Conservation (phyloP, 1,284 basidiomycete genomes). For the Megacollybia platyphylla region DNA sequence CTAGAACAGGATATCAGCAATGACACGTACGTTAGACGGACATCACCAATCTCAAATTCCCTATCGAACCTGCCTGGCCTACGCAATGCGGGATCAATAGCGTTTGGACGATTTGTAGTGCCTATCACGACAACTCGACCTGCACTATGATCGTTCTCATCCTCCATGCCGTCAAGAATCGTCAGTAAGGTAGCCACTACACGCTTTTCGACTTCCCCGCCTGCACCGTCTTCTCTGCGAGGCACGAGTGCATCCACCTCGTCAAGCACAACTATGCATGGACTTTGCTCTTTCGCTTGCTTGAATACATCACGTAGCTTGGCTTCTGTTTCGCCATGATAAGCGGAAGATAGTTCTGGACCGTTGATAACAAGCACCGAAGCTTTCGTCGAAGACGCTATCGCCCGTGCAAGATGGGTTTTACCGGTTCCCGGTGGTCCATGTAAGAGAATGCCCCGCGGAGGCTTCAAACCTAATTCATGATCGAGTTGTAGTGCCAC, state of each 20-base stretch:
- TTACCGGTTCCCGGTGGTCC: constrained; percentile 94
- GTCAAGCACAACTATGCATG: constrained; percentile 90
- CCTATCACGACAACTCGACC: constrained; percentile 86
- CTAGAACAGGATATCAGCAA: constrained; percentile 24
- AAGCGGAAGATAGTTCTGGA: constrained; percentile 88
- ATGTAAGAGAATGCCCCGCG: constrained; percentile 81
- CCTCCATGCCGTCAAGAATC: constrained; percentile 88
- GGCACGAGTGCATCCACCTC: constrained; percentile 96
- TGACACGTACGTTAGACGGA: neutral
- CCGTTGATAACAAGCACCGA: constrained; percentile 87
- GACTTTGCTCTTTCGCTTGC: constrained; percentile 70
- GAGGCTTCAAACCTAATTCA: constrained; percentile 67
- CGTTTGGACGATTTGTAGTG: constrained; percentile 94
- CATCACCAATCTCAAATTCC: constrained; percentile 88
- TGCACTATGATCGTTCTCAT: constrained; percentile 27
- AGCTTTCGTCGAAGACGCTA: constrained; percentile 71
- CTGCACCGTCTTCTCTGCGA: constrained; percentile 73
- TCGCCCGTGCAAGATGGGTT: constrained; percentile 84
- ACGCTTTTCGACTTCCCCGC: constrained; percentile 90
- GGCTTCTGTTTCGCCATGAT: constrained; percentile 94
- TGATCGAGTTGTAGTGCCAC: neutral
- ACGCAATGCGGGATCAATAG: constrained; percentile 91
- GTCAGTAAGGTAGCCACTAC: constrained; percentile 95
- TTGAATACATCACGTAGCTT: constrained; percentile 83
- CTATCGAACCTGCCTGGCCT: constrained; percentile 93